Conservation (phyloP, 1,284 basidiomycete species). For the Papiliotrema nemorosa region DNA sequence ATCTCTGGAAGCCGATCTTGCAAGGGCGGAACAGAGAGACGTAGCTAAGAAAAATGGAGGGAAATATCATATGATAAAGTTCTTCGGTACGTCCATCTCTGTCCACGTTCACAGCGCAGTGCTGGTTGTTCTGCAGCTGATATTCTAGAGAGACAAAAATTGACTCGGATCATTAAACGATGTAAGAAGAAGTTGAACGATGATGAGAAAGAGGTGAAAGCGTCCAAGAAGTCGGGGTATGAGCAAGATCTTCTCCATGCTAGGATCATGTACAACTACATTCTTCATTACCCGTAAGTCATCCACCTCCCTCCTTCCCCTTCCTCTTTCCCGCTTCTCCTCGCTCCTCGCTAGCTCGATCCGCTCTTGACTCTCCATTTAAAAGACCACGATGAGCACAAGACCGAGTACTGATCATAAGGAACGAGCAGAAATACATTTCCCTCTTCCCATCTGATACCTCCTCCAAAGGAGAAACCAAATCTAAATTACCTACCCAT, state of each 20-base stretch:
- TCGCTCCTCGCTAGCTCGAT: background rate
- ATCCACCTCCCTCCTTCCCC: background rate
- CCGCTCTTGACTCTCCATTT: background rate
- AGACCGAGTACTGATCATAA: constrained; percentile 9
- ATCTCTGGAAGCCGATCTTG: constrained; percentile 70
- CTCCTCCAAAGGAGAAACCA: constrained; percentile 13
- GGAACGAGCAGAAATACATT: constrained; percentile 77
- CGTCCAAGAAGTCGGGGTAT: constrained; percentile 50
- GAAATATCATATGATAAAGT: constrained; percentile 80
- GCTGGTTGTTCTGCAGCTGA: background rate
- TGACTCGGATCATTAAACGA: constrained; percentile 67
- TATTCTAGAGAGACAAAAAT: constrained; percentile 69
- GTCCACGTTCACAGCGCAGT: background rate
- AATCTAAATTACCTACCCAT: constrained; percentile 50
- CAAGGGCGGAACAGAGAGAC: constrained; percentile 56
- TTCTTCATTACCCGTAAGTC: constrained; percentile 59
- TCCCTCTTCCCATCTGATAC: constrained; percentile 69
- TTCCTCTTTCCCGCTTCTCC: background rate
- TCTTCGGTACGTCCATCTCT: constrained; percentile 67
- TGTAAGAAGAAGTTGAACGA: constrained; percentile 55
- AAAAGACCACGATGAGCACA: background rate
- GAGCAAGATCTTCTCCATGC: constrained; percentile 57
- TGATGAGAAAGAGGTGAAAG: constrained; percentile 31
- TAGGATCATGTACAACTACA: constrained; percentile 77
- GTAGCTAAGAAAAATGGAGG: constrained; percentile 70